Percentiles rank a stretch among this genome's conserved stretches.
Conservation (phyloP, 169 alveolate genomes). For the Eimeria sp. region DNA sequence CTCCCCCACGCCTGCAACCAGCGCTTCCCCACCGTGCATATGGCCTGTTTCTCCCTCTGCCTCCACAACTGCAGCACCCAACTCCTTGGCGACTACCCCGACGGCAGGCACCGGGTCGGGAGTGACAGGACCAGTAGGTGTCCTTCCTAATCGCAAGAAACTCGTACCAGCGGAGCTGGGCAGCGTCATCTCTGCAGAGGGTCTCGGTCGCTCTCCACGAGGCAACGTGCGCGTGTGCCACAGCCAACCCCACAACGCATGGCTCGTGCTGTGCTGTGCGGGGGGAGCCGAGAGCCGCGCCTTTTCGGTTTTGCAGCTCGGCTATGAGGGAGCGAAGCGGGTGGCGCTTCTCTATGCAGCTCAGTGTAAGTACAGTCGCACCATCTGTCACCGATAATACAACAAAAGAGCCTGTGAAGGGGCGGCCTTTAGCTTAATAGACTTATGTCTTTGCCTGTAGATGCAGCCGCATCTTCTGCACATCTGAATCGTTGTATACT, state of each 20-base stretch:
- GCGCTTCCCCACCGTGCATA: not conserved
- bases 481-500: too few relatives aligned
- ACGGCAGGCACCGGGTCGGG: not conserved
- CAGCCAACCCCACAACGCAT: constrained; percentile 66
- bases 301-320: constrained; percentile 56
- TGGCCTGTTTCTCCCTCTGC: constrained; percentile 16
- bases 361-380: constrained; percentile 24
- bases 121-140: not conserved
- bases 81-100: constrained; percentile 12
- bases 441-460: not conserved
- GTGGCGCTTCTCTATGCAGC: constrained; percentile 69
- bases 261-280: constrained; percentile 67
- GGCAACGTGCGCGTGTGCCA: constrained; percentile 60
- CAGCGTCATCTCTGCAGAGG: constrained; percentile 59
- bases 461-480: not conserved
- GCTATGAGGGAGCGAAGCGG: constrained; percentile 58
- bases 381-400: not conserved
- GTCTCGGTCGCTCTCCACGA: constrained; percentile 46
- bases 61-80: constrained; percentile 22
- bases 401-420: not conserved
- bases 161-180: constrained; percentile 60
- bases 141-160: constrained; percentile 9
- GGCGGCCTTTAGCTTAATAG: not conserved
- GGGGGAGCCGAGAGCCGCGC: constrained; percentile 64
- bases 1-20: constrained; percentile 1